Conservation (phyloP, 257 asterid species). For the Solanum paucissectum region DNA sequence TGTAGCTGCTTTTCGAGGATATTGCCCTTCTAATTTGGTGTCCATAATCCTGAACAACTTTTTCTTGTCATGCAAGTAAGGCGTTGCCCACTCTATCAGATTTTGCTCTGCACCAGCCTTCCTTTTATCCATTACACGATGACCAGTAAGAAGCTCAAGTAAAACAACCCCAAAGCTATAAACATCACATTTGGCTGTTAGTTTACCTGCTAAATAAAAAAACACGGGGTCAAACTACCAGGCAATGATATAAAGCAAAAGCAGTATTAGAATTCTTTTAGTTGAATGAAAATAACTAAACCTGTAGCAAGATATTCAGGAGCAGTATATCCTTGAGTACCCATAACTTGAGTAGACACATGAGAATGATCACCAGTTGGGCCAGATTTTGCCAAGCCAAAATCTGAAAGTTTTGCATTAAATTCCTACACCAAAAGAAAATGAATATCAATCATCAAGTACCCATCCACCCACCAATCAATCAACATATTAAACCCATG, state of each 20-base stretch:
- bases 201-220: constrained; percentile 14
- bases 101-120: constrained; percentile 8
- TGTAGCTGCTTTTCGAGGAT: constrained; percentile 21
- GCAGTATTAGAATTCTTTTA: background rate
- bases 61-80: constrained; percentile 18
- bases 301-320: constrained; percentile 30
- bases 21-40: constrained; percentile 25
- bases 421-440: constrained; percentile 15
- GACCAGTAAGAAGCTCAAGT: constrained; percentile 30
- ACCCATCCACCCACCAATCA: background rate
- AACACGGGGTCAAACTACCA: background rate
- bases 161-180: constrained; percentile 36
- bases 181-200: constrained; percentile 24
- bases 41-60: constrained; percentile 23
- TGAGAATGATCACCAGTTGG: constrained; percentile 29
- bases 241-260: background rate
- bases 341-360: constrained; percentile 25
- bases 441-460: background rate
- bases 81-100: constrained; percentile 23
- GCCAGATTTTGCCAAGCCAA: constrained; percentile 28
- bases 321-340: constrained; percentile 31
- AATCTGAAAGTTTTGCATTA: constrained; percentile 31
- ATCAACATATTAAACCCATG: background rate
- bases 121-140: constrained; percentile 14
- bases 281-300: background rate